These are phyloP conservation scores for Arthrobotrys megalospora DNA, from an alignment of 2,329 filamentous ascomycete genomes.

Conservation along the genomic window DNA sequence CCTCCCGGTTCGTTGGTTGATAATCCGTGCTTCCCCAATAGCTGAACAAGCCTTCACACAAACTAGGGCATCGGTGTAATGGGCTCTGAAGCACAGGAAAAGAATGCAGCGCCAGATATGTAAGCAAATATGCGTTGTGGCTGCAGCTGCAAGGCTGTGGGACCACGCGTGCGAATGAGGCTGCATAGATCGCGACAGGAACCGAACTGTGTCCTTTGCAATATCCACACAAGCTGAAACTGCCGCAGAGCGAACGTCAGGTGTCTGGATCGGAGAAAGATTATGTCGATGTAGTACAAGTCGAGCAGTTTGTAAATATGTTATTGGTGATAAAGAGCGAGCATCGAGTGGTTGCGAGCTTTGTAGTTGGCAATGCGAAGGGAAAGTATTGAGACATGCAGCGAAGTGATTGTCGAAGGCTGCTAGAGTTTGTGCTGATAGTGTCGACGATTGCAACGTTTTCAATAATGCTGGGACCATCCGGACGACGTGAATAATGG, in stretches of 20 bases:
- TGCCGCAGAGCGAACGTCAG: constrained; percentile 78
- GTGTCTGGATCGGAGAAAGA: constrained; percentile 79
- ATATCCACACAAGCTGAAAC: constrained; percentile 82
- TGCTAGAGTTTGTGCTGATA: constrained; percentile 78
- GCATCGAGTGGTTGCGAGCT: constrained; percentile 80
- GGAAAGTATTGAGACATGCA: constrained; percentile 81
- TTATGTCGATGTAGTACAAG: constrained; percentile 91
- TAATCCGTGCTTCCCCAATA: constrained; percentile 79
- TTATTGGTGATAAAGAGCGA: constrained; percentile 80
- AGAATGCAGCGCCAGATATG: constrained; percentile 91
- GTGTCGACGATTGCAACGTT: constrained; percentile 77
- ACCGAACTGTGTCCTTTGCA: constrained; percentile 82
- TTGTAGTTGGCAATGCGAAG: constrained; percentile 78
- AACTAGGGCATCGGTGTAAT: constrained; percentile 79
- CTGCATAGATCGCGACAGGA: constrained; percentile 78
- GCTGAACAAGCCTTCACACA: constrained; percentile 80
- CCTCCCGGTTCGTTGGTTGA: constrained; percentile 84
- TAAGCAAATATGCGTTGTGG: constrained; percentile 81
- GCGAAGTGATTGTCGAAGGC: constrained; percentile 86
- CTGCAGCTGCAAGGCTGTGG: constrained; percentile 75
- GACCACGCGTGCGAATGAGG: constrained; percentile 70
- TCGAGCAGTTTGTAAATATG: constrained; percentile 85
- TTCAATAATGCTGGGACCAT: constrained; percentile 81
- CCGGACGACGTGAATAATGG: constrained; percentile 84
- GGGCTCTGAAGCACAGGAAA: constrained; percentile 81